phyloP scores from a whole-genome alignment of 2,329 filamentous ascomycete genomes.

The Pyrenochaeta sp. region DNA sequence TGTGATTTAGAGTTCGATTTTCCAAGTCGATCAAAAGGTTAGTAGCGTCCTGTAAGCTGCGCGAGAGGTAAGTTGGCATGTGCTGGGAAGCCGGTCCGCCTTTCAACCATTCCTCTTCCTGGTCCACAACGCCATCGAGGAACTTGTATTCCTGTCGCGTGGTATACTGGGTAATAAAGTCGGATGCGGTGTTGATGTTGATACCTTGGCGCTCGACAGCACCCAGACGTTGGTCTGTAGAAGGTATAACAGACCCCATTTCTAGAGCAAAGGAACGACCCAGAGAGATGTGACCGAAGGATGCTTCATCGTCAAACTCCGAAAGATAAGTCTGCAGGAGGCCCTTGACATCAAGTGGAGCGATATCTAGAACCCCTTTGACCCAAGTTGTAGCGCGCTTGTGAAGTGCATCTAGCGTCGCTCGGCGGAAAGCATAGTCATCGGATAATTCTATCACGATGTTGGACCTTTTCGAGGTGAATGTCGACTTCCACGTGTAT shows the following conservation, averaged over 20 bases:
- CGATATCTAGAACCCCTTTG: conserved; percentile 78
- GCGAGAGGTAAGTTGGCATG: conserved; percentile 34
- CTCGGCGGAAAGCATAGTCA: conserved; percentile 82
- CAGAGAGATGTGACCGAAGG: conserved; percentile 89
- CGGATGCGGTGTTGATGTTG: conserved; percentile 88
- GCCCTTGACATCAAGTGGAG: conserved; percentile 93
- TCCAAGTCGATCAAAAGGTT: conserved; percentile 76
- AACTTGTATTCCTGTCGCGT: conserved; percentile 95
- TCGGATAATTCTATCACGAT: conserved; percentile 93
- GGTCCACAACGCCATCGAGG: conserved; percentile 76
- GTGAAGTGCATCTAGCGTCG: conserved; percentile 80
- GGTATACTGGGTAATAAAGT: conserved; percentile 97
- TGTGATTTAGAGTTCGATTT: conserved; percentile 72
- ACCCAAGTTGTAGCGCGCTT: conserved; percentile 84
- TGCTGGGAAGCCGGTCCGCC: conserved; percentile 46
- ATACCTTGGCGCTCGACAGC: conserved; percentile 80
- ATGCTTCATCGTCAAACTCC: conserved; percentile 89
- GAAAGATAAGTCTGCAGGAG: conserved; percentile 95
- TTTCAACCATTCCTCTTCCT: conserved; percentile 69
- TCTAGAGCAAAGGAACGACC: conserved; percentile 94
- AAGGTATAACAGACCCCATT: conserved; percentile 86
- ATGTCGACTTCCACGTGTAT: conserved; percentile 85
- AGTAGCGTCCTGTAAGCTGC: conserved; percentile 61
- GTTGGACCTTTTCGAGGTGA: conserved; percentile 77
- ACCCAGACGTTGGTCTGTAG: conserved; percentile 81